These are phyloP conservation scores for Fusarium secorum DNA, from an alignment of 2,329 filamentous ascomycete species.

Conservation along the genomic window DNA sequence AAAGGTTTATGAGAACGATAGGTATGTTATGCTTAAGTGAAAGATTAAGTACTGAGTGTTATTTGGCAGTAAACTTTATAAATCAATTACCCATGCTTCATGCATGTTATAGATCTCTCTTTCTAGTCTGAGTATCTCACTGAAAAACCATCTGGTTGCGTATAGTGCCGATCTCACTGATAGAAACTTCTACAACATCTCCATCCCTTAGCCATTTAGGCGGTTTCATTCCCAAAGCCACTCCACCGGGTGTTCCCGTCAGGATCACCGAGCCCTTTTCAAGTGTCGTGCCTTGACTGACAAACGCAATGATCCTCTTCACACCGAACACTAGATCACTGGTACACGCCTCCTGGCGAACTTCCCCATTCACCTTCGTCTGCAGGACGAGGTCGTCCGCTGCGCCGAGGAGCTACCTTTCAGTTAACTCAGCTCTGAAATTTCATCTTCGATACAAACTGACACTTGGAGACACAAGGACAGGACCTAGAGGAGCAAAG, in stretches of 20 bases:
- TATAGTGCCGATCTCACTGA: constrained; percentile 11
- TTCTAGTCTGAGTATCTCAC: neutral
- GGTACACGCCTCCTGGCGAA: constrained; percentile 8
- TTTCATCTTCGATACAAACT: no score
- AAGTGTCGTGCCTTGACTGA: constrained; percentile 14
- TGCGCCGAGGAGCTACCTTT: neutral
- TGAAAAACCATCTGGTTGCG: constrained; percentile 10
- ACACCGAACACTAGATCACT: constrained; percentile 16
- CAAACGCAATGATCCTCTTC: neutral
- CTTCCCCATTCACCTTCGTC: constrained; percentile 15
- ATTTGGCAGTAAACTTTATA: no score
- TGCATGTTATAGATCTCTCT: no score
- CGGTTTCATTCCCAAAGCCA: constrained; percentile 12
- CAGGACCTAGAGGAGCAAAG: constrained; percentile 15
- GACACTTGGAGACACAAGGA: constrained; percentile 1
- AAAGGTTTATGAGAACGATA: no score
- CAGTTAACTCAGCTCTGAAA: neutral
- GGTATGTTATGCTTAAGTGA: no score
- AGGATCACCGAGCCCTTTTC: constrained; percentile 8
- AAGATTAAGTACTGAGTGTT: no score
- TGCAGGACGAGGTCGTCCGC: neutral
- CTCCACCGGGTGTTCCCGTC: constrained; percentile 17
- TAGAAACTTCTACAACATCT: constrained; percentile 16
- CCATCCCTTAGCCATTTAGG: constrained; percentile 7
- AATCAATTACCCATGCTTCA: no score